Evolutionary conservation across 371 early-diverging fungal genomes (phyloP), one percentile per base, ranked within the genome.

Genomic region (Apophysomyces elegans): DNA sequence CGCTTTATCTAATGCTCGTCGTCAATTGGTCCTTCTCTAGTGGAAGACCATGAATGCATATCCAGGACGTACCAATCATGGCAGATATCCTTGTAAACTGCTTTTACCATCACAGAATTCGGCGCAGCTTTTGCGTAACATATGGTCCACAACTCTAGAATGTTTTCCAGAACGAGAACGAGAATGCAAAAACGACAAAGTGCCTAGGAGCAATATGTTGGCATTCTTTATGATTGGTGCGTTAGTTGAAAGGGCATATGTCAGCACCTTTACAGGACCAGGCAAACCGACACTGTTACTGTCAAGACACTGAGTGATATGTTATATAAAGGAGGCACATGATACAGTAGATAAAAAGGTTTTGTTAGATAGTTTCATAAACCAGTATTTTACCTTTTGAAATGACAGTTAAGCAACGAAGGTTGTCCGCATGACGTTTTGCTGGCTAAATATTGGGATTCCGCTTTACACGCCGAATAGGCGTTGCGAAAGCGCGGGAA

Each of bases 401-500:
- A 2, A 26, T 26, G 41, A 41, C 13, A 41, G 13, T 41, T 41
- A 0, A 5, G 13, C 7, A 47, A 50, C 16, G 54, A 21, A 7
- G 6, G 16, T 11, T 47, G 13, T 47, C 16, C 54, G 21, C 54
- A n/a, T 50, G 41, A 41, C 41, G 41, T 41, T 13, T 41, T 13
- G 11, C 13, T 41, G 41, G 32, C 32, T 26, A 8, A 41, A 41
- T 13, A 11, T 13, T 13, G 8, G 11, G 5, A 41, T 1, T 13
- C 41, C 41, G 4, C 16, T 50, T 50, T 50, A 50, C 16, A 50
- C 54, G 11, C 54, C 54, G 54, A 50, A 9, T 21, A 5, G 21
- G n/a, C 54, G 54, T n/a, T 50, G 54, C 9, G 54, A 50, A 26
- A 16, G 54, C 54, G 54, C 47, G 47, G 47, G 54, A 21, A 50